phyloP scores from a whole-genome alignment of 495 filamentous ascomycete species.

The Neurospora africana region DNA sequence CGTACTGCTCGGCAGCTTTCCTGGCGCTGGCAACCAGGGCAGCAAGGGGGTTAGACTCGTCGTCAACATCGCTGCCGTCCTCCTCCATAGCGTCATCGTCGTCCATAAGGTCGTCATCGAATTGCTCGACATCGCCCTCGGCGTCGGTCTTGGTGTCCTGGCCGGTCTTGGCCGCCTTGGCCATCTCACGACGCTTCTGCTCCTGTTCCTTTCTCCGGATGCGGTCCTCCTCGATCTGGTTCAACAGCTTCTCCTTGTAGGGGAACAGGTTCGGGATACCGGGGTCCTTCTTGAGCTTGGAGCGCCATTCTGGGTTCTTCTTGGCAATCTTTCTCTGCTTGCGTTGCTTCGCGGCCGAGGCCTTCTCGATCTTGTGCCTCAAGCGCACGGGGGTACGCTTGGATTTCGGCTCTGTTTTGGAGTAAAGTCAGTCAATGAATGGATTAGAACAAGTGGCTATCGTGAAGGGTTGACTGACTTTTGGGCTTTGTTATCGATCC shows the following conservation, averaged over 20 bases:
- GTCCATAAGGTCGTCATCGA: conserved; percentile 24
- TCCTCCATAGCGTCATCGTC: conserved; percentile 35
- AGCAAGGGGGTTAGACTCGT: conserved; percentile 74
- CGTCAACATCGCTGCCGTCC: conserved; percentile 36
- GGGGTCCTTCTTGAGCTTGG: conserved; percentile 88
- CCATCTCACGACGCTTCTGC: conserved; percentile 55
- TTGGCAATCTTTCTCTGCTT: conserved; percentile 83
- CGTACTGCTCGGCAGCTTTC: conserved; percentile 75
- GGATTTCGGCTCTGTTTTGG: conserved; percentile 68
- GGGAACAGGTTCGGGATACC: conserved; percentile 97
- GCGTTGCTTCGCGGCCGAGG: conserved; percentile 77
- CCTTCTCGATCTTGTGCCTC: conserved; percentile 93
- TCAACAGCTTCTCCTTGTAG: conserved; percentile 89
- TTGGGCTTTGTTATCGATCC: conserved; percentile 42
- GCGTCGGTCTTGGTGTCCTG: conserved; percentile 32
- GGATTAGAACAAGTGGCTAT: not conserved
- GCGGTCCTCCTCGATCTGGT: conserved; percentile 85
- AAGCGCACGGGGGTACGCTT: conserved; percentile 84
- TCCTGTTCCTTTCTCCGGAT: conserved; percentile 71
- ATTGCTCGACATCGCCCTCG: conserved; percentile 29
- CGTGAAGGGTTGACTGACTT: conserved; percentile 26
- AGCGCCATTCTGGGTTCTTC: conserved; percentile 92
- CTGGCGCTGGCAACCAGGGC: conserved; percentile 84
- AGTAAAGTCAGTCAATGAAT: not conserved
- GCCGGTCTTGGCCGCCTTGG: conserved; percentile 49